Evolutionary conservation across 805 yeast species (phyloP).

Genomic region (Myxozyma lipomycoides): DNA sequence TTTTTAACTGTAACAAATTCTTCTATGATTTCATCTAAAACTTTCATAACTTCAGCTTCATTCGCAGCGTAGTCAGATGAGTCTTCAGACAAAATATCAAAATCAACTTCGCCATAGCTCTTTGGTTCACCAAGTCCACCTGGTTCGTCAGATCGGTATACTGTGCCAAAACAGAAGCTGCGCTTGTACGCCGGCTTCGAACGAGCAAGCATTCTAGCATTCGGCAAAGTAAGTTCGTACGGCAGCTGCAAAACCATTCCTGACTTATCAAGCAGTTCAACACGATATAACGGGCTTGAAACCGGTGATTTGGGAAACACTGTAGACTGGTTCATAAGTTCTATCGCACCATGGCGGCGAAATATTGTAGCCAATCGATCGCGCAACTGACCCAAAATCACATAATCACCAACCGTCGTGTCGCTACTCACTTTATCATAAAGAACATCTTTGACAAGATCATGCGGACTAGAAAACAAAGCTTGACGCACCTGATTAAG

Average conservation of each 20-base stretch:
- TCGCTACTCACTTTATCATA: slow-evolving; percentile 51
- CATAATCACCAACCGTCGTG: slow-evolving; percentile 44
- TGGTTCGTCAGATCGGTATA: slow-evolving; percentile 50
- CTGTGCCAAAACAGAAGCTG: slow-evolving; percentile 71
- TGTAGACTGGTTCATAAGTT: slow-evolving; percentile 58
- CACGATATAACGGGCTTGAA: slow-evolving; percentile 50
- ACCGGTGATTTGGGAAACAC: slow-evolving; percentile 81
- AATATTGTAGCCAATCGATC: slow-evolving; percentile 61
- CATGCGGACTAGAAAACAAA: slow-evolving; percentile 78
- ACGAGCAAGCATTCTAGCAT: slow-evolving; percentile 78
- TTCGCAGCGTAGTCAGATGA: slow-evolving; percentile 48
- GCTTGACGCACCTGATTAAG: slow-evolving; percentile 87
- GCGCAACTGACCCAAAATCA: slow-evolving; percentile 58
- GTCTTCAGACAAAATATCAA: slow-evolving; percentile 68
- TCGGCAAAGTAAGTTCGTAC: slow-evolving; percentile 83
- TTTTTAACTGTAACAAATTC: slow-evolving; percentile 55
- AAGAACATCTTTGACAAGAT: slow-evolving; percentile 76
- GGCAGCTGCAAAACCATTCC: slow-evolving; percentile 89
- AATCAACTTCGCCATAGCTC: slow-evolving; percentile 73
- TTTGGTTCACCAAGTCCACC: slow-evolving; percentile 47
- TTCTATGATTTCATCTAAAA: slow-evolving; percentile 71
- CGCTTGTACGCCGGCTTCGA: slow-evolving; percentile 53
- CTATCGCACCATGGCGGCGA: slow-evolving; percentile 80
- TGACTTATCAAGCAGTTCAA: slow-evolving; percentile 73
- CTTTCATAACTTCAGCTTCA: slow-evolving; percentile 87